Evolutionary conservation across 2,329 filamentous ascomycete species (phyloP).

Genomic region (Lachnellula subtilissima): DNA sequence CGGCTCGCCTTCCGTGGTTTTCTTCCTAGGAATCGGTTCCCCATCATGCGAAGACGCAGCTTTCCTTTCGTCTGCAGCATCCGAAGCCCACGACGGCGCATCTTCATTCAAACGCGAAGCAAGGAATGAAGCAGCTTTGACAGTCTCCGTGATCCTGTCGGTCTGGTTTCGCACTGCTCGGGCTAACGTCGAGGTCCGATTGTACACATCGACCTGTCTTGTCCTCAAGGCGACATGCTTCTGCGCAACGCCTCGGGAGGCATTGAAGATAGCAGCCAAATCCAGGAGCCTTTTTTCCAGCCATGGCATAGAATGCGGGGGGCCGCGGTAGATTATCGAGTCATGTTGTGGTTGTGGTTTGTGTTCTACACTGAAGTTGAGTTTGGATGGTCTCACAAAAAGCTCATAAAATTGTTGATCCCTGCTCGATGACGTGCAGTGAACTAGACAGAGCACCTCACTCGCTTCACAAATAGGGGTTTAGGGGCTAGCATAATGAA

Average conservation of each 20-base stretch:
- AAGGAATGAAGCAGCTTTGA: constrained; percentile 55
- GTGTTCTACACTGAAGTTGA: not conserved
- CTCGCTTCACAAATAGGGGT: not conserved
- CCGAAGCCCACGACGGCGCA: constrained; percentile 26
- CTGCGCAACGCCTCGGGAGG: constrained; percentile 61
- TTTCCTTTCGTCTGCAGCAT: constrained; percentile 9
- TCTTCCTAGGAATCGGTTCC: constrained; percentile 22
- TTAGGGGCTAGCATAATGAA: not conserved
- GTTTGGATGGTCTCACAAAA: not conserved
- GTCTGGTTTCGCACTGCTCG: constrained; percentile 58
- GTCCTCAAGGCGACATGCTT: constrained; percentile 55
- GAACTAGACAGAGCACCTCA: not conserved
- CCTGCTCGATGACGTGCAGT: not conserved
- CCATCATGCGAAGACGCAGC: constrained; percentile 17
- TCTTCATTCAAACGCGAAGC: constrained; percentile 52
- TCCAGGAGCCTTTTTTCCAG: constrained; percentile 64
- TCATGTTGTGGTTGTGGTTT: constrained; percentile 12
- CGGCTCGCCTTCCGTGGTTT: constrained; percentile 27
- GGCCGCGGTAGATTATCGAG: constrained; percentile 7
- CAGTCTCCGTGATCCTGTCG: constrained; percentile 56
- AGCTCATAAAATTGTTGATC: not conserved
- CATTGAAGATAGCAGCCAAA: constrained; percentile 64
- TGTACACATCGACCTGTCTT: constrained; percentile 59
- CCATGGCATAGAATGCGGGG: constrained; percentile 36
- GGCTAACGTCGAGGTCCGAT: constrained; percentile 58